A percentile compares a stretch with the other conserved stretches of the same genome.
Conservation (phyloP, 129 eudicot species). For the Tanacetum coccineum region DNA sequence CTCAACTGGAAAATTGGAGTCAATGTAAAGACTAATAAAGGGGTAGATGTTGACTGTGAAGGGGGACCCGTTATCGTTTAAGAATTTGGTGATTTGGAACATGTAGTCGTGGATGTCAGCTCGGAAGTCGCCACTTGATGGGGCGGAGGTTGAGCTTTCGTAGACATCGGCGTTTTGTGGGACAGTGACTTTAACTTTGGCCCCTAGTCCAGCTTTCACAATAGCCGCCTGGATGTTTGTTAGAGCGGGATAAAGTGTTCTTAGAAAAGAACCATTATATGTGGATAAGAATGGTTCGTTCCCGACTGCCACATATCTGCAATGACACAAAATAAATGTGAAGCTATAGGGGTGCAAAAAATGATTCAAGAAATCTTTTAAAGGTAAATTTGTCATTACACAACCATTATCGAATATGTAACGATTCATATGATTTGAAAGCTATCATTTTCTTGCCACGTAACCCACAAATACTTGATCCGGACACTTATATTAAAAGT, state of each 20-base stretch:
- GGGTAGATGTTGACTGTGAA: slow-evolving; percentile 96
- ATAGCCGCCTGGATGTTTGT: slow-evolving; percentile 75
- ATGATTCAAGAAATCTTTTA: not conserved
- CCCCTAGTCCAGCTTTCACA: slow-evolving; percentile 64
- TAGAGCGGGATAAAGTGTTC: slow-evolving; percentile 66
- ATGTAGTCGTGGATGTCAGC: slow-evolving; percentile 68
- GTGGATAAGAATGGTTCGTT: slow-evolving; percentile 76
- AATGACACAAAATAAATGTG: not conserved
- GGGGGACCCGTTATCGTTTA: slow-evolving; percentile 57
- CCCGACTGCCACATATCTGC: slow-evolving; percentile 91
- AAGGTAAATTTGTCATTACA: not conserved
- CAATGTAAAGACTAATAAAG: slow-evolving; percentile 78
- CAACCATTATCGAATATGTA: not conserved
- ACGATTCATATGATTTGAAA: not conserved
- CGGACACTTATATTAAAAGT: not conserved
- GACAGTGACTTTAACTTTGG: slow-evolving; percentile 60
- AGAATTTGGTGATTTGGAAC: slow-evolving; percentile 55
- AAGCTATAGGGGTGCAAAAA: not conserved
- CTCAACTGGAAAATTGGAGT: slow-evolving; percentile 73
- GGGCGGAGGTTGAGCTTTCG: slow-evolving; percentile 39
- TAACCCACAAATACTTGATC: not conserved
- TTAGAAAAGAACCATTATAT: slow-evolving; percentile 62
- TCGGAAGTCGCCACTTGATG: slow-evolving; percentile 80
- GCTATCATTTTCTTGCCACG: not conserved
- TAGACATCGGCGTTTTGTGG: slow-evolving; percentile 95